Evolutionary conservation across 805 yeast species (phyloP), one percentile per base, ranked within the genome.

Genomic region (Metschnikowia peoriensis): DNA sequence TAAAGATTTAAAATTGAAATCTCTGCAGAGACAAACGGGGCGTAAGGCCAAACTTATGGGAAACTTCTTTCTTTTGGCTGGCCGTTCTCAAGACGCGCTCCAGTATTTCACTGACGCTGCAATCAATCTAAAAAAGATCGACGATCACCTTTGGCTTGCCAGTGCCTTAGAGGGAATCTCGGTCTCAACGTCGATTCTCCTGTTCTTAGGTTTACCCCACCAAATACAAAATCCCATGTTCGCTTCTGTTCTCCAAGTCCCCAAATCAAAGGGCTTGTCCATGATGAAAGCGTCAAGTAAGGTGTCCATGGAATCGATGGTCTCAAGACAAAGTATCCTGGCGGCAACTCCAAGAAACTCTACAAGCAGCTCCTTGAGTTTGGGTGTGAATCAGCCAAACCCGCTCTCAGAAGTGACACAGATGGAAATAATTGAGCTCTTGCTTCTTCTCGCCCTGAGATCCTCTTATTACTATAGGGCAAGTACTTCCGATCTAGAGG

Each of bases 91-190:
- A 14, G 88, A 84, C 52, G 96, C 97, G 0, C 65, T 92, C 49
- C 73, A 77, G 27, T 83, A 84, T 53, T 85, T 91, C 60, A 80
- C 85, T n/a, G 96, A 91, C 40, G 85, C 97, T 0, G 76, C 86
- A 1, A 61, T 72, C 2, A 70, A 79, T 27, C 69, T 90, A 49
- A 83, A 82, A 54, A 75, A 80, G 11, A 75, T 85, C 1, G 83
- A 83, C 47, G 99, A 94, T 65, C 80, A 81, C 61, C 71, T 94
- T 8, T 94, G 98, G 98, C 75, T 89, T 12, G 98, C 86, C 0
- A 85, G 93, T 29, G 83, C 97, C 0, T 65, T 93, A n/a, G 97
- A 91, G 60, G 89, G 92, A 0, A 71, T 91, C 10, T 87, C 86
- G 0, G 82, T 89, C 0, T 81, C 88, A 53, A 66, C 86, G 40